Evolutionary conservation across 257 asterid genomes (phyloP).

Genomic region (Primulina tabacum): DNA sequence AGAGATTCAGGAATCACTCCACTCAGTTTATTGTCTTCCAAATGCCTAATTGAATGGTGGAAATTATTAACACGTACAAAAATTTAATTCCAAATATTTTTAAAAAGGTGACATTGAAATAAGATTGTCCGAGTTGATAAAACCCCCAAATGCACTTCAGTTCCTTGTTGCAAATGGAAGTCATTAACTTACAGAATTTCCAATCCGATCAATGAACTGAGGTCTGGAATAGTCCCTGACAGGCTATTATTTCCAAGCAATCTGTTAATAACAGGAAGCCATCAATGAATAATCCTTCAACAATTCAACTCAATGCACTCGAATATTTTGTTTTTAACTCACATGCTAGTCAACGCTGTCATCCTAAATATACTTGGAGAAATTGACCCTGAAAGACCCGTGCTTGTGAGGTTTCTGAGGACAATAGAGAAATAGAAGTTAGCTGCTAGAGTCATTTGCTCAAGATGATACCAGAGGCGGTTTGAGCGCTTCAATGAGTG

Average conservation of each 20-base stretch:
- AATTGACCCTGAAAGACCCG: slow-evolving; percentile 74
- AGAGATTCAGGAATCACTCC: slow-evolving; percentile 69
- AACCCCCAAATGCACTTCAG: background rate
- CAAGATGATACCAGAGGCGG: background rate
- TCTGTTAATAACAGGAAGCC: slow-evolving; percentile 40
- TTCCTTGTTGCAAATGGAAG: too few species aligned
- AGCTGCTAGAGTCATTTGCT: background rate
- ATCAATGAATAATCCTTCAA: slow-evolving; percentile 12
- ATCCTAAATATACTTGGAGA: slow-evolving; percentile 62
- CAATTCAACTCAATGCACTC: background rate
- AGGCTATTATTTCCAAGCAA: slow-evolving; percentile 73
- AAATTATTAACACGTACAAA: slow-evolving; percentile 4
- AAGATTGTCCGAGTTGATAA: background rate
- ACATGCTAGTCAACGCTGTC: slow-evolving; percentile 81
- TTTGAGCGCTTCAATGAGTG: background rate
- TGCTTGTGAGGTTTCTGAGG: slow-evolving; percentile 67
- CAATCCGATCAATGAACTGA: slow-evolving; percentile 61
- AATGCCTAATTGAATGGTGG: slow-evolving; percentile 50
- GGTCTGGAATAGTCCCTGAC: slow-evolving; percentile 73
- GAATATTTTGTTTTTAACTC: slow-evolving; percentile 28
- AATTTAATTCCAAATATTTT: background rate
- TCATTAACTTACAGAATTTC: slow-evolving; percentile 58
- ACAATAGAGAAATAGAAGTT: slow-evolving; percentile 11
- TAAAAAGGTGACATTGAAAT: too few species aligned
- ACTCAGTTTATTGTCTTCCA: slow-evolving; percentile 65